A percentile compares a stretch with the other conserved stretches of the same genome.
phyloP scores from a whole-genome alignment of 768 basidiomycete species.

The Rhizopogon vesiculosus region DNA sequence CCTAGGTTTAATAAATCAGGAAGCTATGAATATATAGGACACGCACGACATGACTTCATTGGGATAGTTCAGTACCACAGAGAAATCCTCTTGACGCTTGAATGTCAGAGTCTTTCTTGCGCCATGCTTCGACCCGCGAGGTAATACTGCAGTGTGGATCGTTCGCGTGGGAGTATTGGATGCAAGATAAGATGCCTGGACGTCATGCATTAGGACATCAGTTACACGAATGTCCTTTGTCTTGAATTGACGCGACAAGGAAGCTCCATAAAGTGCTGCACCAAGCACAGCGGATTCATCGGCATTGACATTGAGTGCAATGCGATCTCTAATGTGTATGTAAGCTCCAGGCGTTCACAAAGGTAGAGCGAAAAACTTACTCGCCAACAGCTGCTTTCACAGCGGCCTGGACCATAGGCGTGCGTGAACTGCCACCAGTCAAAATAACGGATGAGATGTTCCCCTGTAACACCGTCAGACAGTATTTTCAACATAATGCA shows the following conservation, averaged over 20 bases:
- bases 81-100: conserved; percentile 81
- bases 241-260: conserved; percentile 85
- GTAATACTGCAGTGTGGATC: conserved; percentile 76
- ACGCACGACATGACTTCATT: conserved; percentile 55
- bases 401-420: conserved; percentile 87
- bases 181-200: conserved; percentile 75
- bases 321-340: conserved; percentile 52
- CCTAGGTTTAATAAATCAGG: not conserved
- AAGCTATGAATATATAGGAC: not conserved
- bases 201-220: conserved; percentile 69
- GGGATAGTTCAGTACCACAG: conserved; percentile 76
- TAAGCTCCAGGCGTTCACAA: not conserved
- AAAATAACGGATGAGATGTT: conserved; percentile 87
- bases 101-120: conserved; percentile 85
- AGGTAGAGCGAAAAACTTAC: conserved; percentile 33
- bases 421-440: conserved; percentile 86
- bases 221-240: conserved; percentile 89
- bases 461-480: conserved; percentile 37
- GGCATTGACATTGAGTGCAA: conserved; percentile 93
- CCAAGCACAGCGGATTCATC: conserved; percentile 95
- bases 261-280: conserved; percentile 89
- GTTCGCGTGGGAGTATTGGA: conserved; percentile 52
- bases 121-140: conserved; percentile 68
- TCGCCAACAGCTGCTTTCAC: conserved; percentile 76
- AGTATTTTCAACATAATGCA: not conserved